These are phyloP conservation scores for Hemileccinum impolitum DNA, from an alignment of 768 basidiomycete species.

Conservation along the genomic window DNA sequence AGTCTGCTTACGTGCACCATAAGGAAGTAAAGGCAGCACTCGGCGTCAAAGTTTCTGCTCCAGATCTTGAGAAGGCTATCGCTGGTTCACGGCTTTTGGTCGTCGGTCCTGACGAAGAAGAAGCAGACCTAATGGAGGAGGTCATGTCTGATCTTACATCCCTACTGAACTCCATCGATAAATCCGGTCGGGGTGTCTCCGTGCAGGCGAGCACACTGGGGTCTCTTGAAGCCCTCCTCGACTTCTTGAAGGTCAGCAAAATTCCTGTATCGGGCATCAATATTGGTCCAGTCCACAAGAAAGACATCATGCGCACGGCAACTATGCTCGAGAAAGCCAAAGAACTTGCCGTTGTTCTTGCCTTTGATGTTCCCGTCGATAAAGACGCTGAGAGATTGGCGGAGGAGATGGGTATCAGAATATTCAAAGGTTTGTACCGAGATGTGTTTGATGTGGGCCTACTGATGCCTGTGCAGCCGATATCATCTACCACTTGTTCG, in stretches of 20 bases:
- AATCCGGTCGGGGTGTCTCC: slow-evolving; percentile 93
- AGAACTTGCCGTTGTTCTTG: slow-evolving; percentile 91
- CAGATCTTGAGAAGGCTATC: slow-evolving; percentile 96
- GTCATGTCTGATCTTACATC: slow-evolving; percentile 95
- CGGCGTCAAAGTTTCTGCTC: slow-evolving; percentile 92
- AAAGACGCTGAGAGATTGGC: slow-evolving; percentile 90
- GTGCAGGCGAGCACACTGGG: slow-evolving; percentile 98
- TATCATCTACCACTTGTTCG: slow-evolving; percentile 98
- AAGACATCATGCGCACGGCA: slow-evolving; percentile 87
- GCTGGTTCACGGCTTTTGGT: slow-evolving; percentile 94
- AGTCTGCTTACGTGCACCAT: slow-evolving; percentile 97
- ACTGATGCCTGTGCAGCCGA: slow-evolving; percentile 57
- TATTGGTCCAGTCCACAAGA: slow-evolving; percentile 96
- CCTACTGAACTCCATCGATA: slow-evolving; percentile 86
- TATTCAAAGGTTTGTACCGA: slow-evolving; percentile 82
- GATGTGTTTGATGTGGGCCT: neutral
- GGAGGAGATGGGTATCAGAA: slow-evolving; percentile 87
- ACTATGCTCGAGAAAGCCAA: slow-evolving; percentile 96
- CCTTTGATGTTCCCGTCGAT: slow-evolving; percentile 94
- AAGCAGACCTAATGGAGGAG: slow-evolving; percentile 91
- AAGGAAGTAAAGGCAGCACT: slow-evolving; percentile 96
- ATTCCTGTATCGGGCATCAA: slow-evolving; percentile 98
- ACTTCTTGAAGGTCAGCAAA: slow-evolving; percentile 92
- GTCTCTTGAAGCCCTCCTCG: slow-evolving; percentile 92
- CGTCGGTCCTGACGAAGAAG: slow-evolving; percentile 92